A percentile compares a stretch with the other conserved stretches of the same genome.
Evolutionary conservation across 129 eudicot genomes (phyloP).

Genomic region (Apium graveolens): DNA sequence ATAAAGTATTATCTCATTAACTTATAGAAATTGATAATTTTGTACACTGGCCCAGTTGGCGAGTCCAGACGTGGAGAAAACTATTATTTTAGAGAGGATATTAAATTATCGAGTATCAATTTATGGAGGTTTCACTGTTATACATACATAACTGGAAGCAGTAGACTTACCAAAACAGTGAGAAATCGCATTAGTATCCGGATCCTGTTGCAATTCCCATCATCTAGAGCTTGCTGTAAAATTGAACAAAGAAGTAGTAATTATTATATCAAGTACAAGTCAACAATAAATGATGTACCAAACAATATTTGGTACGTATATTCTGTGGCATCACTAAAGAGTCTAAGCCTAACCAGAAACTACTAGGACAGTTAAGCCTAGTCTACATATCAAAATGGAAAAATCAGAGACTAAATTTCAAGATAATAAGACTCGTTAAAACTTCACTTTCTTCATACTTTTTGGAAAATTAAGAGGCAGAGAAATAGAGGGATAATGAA

Average conservation of each 20-base stretch:
- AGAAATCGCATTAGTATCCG: conserved; percentile 78
- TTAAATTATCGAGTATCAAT: too few species aligned
- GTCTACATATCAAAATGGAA: neutral
- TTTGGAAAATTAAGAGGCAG: neutral
- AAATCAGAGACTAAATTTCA: neutral
- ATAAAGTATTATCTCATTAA: neutral
- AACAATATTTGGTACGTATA: neutral
- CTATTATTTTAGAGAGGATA: too few species aligned
- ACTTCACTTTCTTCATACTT: too few species aligned
- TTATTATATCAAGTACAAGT: neutral
- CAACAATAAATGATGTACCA: neutral
- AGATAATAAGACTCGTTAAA: neutral
- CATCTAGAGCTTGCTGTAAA: conserved; percentile 60
- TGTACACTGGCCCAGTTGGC: too few species aligned
- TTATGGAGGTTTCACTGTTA: too few species aligned
- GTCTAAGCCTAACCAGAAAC: neutral
- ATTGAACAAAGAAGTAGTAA: conserved; percentile 1
- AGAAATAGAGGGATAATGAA: neutral
- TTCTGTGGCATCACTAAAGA: neutral
- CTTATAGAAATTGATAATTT: neutral
- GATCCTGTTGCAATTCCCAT: conserved; percentile 64
- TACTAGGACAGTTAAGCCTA: neutral
- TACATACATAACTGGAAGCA: neutral
- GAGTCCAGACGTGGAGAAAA: too few species aligned
- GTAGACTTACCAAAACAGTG: conserved; percentile 70